Evolutionary conservation across 2,329 filamentous ascomycete species (phyloP).

Genomic region (Aspergillus sp.): DNA sequence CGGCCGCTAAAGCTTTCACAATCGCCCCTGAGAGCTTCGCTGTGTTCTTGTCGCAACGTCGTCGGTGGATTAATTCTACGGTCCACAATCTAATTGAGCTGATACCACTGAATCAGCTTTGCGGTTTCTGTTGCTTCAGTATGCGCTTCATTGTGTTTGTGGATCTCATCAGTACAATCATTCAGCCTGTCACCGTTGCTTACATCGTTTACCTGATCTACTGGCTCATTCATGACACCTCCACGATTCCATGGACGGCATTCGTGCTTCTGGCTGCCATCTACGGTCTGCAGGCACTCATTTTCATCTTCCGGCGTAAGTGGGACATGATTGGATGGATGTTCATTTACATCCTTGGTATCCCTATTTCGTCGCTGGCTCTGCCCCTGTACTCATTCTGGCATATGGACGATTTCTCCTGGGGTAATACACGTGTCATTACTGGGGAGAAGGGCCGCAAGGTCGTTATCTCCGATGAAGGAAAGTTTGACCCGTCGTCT

Average conservation of each 20-base stretch:
- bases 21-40: conserved; percentile 92
- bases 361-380: conserved; percentile 87
- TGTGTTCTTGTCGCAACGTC: conserved; percentile 96
- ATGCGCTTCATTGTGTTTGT: conserved; percentile 98
- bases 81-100: conserved; percentile 97
- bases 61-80: conserved; percentile 99
- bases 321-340: conserved; percentile 99
- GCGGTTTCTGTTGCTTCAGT: conserved; percentile 99
- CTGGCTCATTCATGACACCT: conserved; percentile 62
- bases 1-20: conserved; percentile 90
- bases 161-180: conserved; percentile 85
- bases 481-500: conserved; percentile 89
- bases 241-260: conserved; percentile 75
- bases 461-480: conserved; percentile 91
- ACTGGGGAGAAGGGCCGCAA: conserved; percentile 92
- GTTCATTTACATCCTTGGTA: conserved; percentile 90
- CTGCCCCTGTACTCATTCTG: conserved; percentile 95
- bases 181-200: conserved; percentile 86
- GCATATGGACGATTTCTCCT: conserved; percentile 99
- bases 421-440: conserved; percentile 98
- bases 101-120: conserved; percentile 88
- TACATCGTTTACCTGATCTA: conserved; percentile 91
- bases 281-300: conserved; percentile 93
- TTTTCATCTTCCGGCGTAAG: conserved; percentile 93
- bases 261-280: conserved; percentile 93